Evolutionary conservation across 441 rosid genomes (phyloP).

Genomic region (Pelargonium citronellum): DNA sequence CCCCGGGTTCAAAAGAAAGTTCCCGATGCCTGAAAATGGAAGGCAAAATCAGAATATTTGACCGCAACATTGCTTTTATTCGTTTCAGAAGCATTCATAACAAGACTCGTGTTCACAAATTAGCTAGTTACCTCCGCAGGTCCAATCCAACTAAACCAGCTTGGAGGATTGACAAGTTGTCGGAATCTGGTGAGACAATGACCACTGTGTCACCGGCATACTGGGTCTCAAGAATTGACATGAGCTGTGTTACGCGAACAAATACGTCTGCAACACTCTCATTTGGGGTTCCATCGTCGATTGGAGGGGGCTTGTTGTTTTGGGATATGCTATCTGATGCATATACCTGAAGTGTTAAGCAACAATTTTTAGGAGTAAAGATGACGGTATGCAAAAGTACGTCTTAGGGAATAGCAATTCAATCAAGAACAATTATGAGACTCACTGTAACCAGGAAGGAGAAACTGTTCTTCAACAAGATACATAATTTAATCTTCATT

Average conservation of each 20-base stretch:
- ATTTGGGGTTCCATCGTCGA: conserved; percentile 79
- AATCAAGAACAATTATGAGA: no score
- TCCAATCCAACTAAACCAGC: conserved; percentile 81
- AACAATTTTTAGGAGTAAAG: background rate
- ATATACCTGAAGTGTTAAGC: conserved; percentile 46
- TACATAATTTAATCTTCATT: no score
- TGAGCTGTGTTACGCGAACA: conserved; percentile 82
- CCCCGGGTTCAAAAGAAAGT: conserved; percentile 68
- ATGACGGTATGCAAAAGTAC: no score
- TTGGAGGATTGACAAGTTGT: conserved; percentile 72
- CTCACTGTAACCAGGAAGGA: background rate
- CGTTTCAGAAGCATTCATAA: no score
- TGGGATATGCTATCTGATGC: conserved; percentile 68
- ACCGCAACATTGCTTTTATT: no score
- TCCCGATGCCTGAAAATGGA: conserved; percentile 58
- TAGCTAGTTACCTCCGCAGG: conserved; percentile 50
- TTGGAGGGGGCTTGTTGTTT: conserved; percentile 80
- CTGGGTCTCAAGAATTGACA: conserved; percentile 91
- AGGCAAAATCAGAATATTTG: background rate
- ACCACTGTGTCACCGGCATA: conserved; percentile 68
- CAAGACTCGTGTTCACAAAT: background rate
- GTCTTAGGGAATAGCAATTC: background rate
- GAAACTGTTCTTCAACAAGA: background rate
- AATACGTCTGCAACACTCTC: conserved; percentile 86
- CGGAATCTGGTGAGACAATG: conserved; percentile 88